Conservation (phyloP, 169 alveolate genomes). For the Plasmodium inui region DNA sequence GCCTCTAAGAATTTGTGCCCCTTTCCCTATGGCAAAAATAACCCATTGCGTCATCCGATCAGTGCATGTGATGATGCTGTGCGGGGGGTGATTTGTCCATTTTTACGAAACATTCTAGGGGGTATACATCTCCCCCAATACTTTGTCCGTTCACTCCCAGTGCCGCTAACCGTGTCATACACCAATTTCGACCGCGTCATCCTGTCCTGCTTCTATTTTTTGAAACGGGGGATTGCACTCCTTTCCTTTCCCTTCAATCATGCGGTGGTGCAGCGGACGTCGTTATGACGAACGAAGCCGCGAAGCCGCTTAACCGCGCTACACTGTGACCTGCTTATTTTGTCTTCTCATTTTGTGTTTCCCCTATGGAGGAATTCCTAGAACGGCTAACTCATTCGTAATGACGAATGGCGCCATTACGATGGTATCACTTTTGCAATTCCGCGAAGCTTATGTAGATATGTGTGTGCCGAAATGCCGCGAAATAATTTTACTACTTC, state of each 20-base stretch:
- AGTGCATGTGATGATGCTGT: background rate
- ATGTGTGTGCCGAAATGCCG: background rate
- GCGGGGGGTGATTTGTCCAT: background rate
- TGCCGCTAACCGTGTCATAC: background rate
- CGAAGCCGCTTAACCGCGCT: background rate
- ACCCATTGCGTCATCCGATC: background rate
- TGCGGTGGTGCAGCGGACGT: background rate
- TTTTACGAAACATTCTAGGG: background rate
- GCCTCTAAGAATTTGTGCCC: background rate
- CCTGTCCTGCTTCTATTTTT: background rate
- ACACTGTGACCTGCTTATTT: background rate
- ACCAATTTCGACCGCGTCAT: background rate
- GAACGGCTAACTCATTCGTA: background rate
- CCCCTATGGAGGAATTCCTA: background rate
- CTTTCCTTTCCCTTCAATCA: background rate
- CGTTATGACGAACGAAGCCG: background rate
- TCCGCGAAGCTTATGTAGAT: background rate
- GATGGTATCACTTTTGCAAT: background rate
- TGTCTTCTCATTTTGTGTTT: background rate
- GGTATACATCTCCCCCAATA: background rate
- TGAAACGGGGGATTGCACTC: background rate
- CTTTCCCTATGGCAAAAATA: background rate
- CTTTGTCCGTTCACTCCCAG: background rate
- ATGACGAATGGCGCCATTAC: background rate
- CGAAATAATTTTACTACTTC: background rate